Conservation (phyloP, 306 rosid genomes). For the Trifolium subterraneum region DNA sequence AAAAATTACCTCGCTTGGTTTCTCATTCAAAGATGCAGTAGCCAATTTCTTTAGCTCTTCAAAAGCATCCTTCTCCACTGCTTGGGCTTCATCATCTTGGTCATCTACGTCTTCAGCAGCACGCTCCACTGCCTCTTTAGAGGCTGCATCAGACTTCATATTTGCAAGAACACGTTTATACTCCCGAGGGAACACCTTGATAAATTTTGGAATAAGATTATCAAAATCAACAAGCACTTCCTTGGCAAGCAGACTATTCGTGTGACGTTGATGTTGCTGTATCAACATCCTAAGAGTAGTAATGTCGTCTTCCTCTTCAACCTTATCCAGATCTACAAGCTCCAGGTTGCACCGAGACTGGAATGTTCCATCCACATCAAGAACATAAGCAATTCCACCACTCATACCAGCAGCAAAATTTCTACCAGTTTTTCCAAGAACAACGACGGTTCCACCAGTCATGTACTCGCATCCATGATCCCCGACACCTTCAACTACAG, state of each 20-base stretch:
- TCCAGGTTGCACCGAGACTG: slow-evolving; percentile 79
- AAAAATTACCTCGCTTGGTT: slow-evolving; percentile 59
- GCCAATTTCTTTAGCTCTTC: slow-evolving; percentile 93
- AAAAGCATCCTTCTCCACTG: slow-evolving; percentile 79
- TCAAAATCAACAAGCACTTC: slow-evolving; percentile 81
- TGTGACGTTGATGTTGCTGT: slow-evolving; percentile 97
- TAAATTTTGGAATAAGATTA: slow-evolving; percentile 75
- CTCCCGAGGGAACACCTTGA: slow-evolving; percentile 92
- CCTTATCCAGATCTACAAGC: slow-evolving; percentile 91
- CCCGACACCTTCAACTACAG: slow-evolving; percentile 99
- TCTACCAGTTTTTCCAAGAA: slow-evolving; percentile 95
- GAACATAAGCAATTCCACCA: slow-evolving; percentile 93
- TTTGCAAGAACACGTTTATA: slow-evolving; percentile 82
- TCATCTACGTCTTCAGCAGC: slow-evolving; percentile 52
- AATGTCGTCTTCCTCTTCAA: slow-evolving; percentile 84
- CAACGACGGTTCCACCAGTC: slow-evolving; percentile 97
- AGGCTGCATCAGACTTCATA: slow-evolving; percentile 62
- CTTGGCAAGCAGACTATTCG: slow-evolving; percentile 79
- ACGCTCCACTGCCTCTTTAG: slow-evolving; percentile 49
- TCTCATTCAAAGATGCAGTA: slow-evolving; percentile 67
- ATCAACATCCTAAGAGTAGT: slow-evolving; percentile 80
- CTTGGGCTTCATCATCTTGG: slow-evolving; percentile 61
- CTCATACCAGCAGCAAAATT: slow-evolving; percentile 99
- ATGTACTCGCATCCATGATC: slow-evolving; percentile 99
- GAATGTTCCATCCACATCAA: slow-evolving; percentile 76